These are phyloP conservation scores for Metrosideros polymorpha DNA, from an alignment of 441 rosid genomes.

Conservation along the genomic window DNA sequence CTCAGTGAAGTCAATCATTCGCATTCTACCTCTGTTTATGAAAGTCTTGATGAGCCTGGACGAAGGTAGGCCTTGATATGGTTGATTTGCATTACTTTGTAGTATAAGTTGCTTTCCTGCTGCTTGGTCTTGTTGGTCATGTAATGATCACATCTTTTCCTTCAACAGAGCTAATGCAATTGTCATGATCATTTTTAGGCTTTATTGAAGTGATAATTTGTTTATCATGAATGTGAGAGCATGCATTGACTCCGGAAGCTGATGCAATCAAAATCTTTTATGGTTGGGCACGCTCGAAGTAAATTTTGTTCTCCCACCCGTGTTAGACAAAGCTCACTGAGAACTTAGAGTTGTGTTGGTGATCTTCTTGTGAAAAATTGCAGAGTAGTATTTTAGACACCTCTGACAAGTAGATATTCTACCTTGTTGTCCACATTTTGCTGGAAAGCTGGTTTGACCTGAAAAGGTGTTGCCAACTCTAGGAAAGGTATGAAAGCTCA, in stretches of 20 bases:
- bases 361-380: neutral
- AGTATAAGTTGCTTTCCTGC: neutral
- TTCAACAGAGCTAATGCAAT: neutral
- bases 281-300: neutral
- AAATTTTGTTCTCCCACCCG: neutral
- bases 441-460: neutral
- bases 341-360: neutral
- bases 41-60: constrained; percentile 87
- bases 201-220: neutral
- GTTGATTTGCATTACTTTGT: neutral
- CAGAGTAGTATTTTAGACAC: neutral
- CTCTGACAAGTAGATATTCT: neutral
- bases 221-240: neutral
- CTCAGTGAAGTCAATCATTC: constrained; percentile 59
- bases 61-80: constrained; percentile 45
- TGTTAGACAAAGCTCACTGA: neutral
- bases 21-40: constrained; percentile 60
- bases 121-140: neutral
- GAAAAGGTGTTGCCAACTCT: neutral
- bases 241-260: neutral
- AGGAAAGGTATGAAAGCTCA: neutral
- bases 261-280: neutral
- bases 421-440: neutral
- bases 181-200: neutral
- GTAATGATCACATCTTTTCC: neutral